Evolutionary conservation across 2,329 filamentous ascomycete species (phyloP), one percentile per base, ranked within the genome.

Genomic region (Scedosporium minutisporum): DNA sequence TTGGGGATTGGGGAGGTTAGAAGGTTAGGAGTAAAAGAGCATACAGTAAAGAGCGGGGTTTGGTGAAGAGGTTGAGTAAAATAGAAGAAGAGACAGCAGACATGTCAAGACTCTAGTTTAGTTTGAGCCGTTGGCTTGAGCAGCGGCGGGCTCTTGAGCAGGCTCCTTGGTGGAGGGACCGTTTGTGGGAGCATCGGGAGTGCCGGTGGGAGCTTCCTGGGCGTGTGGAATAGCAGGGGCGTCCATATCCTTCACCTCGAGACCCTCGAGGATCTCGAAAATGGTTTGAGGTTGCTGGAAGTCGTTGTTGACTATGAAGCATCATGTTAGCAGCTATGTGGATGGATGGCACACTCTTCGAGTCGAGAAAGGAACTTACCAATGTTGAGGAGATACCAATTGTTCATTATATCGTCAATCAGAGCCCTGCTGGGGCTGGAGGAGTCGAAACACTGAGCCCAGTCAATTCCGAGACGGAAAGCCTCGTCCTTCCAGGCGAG

Each of bases 401-500:
- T 87, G 65, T 93, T 87, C 85, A 97, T 95, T 65, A 97, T 81
- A 62, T 84, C 81, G 68, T 93, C 85, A 66, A 99, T 89, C 65
- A 97, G 76, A 65, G 87, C 82, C 62, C 93, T 85, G 71, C 90
- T 96, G 38, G 90, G 86, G 66, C 87, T 92, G 64, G 80, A 80
- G 65, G 87, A 81, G 44, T 92, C 85, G 71, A 96, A 91, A 73
- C 95, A 99, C 70, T 91, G 90, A 23, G 91, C 90, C 95, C 95
- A 99, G 71, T 99, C 93, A 63, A 89, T 83, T 62, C 95, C 95
- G 9, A 99, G 83, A 65, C 90, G 86, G 80, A 92, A 99, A 16
- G 96, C 96, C 76, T 99, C 95, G 68, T 99, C 95, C 77, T 96
- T 96, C 95, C 95, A 99, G 2, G 95, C 95, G 62, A 99, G 80